Percentiles rank a stretch among this genome's conserved stretches.
Evolutionary conservation across 306 rosid species (phyloP).

Genomic region (Pterocarpus santalinus): DNA sequence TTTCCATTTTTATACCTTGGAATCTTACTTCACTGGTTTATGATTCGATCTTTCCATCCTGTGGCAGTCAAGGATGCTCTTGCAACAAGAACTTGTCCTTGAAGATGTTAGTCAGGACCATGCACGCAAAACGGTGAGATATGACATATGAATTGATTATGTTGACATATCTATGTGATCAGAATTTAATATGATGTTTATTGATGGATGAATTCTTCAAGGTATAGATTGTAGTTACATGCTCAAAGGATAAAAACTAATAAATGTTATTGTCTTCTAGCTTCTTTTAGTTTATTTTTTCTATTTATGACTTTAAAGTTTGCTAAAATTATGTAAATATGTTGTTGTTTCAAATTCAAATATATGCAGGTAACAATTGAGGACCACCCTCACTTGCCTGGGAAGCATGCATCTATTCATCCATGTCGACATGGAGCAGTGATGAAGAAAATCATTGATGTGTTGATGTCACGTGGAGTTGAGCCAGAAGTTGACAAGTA

Average conservation of each 20-base stretch:
- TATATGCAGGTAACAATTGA: slow-evolving; percentile 85
- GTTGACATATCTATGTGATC: background rate
- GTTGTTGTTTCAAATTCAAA: slow-evolving; percentile 22
- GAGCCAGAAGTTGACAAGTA: slow-evolving; percentile 99
- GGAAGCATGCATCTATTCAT: slow-evolving; percentile 98
- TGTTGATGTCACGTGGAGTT: slow-evolving; percentile 92
- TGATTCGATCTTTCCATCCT: slow-evolving; percentile 20
- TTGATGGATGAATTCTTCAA: slow-evolving; percentile 2
- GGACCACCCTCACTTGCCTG: slow-evolving; percentile 93
- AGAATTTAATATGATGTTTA: slow-evolving; percentile 8
- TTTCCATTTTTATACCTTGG: slow-evolving; percentile 11
- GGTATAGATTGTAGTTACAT: background rate
- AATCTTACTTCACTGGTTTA: background rate
- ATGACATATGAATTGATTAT: slow-evolving; percentile 26
- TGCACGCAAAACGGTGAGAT: slow-evolving; percentile 93
- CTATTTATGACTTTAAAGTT: background rate
- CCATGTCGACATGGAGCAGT: slow-evolving; percentile 98
- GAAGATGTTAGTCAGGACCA: slow-evolving; percentile 99
- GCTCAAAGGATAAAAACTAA: no score
- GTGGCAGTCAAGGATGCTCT: slow-evolving; percentile 85
- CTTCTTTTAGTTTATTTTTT: no score
- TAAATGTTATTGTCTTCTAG: background rate
- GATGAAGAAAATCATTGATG: slow-evolving; percentile 97
- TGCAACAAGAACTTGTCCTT: slow-evolving; percentile 92
- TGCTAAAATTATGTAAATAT: slow-evolving; percentile 4